These are phyloP conservation scores for Artomyces pyxidatus DNA, from an alignment of 768 basidiomycete species.

Conservation along the genomic window DNA sequence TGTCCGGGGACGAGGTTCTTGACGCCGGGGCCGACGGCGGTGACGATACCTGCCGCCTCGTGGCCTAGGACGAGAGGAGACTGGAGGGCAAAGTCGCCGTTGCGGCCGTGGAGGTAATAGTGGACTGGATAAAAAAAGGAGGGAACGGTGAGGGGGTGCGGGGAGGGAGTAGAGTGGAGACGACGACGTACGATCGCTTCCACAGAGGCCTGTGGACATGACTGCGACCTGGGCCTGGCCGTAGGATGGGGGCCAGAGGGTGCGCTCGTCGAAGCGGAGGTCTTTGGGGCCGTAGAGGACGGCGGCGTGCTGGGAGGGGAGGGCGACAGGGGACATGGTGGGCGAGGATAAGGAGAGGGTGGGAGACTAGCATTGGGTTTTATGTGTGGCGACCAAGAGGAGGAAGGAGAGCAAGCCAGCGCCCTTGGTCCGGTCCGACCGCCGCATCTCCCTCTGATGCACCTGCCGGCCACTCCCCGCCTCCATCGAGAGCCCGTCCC, in stretches of 20 bases:
- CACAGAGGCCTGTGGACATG: slow-evolving; percentile 83
- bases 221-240: slow-evolving; percentile 78
- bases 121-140: slow-evolving; percentile 67
- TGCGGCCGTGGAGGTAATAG: slow-evolving; percentile 83
- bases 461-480: not conserved
- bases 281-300: slow-evolving; percentile 82
- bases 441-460: not conserved
- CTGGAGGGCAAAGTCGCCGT: slow-evolving; percentile 85
- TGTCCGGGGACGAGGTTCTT: slow-evolving; percentile 62
- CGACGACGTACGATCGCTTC: slow-evolving; percentile 58
- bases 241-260: slow-evolving; percentile 59
- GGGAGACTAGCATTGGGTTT: slow-evolving; percentile 18
- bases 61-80: slow-evolving; percentile 89
- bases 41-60: slow-evolving; percentile 83
- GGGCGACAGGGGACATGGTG: slow-evolving; percentile 38
- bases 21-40: slow-evolving; percentile 72
- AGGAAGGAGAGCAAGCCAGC: not conserved
- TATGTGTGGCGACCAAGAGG: not conserved
- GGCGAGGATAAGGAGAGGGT: slow-evolving; percentile 14
- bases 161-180: not conserved
- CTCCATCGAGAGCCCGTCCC: too few species aligned
- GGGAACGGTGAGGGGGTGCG: not conserved
- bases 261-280: slow-evolving; percentile 70
- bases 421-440: not conserved
- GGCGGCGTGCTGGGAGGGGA: slow-evolving; percentile 56